Base-by-base conservation (phyloP, 768 basidiomycete genomes). In the Lentinula detonsa region DNA sequence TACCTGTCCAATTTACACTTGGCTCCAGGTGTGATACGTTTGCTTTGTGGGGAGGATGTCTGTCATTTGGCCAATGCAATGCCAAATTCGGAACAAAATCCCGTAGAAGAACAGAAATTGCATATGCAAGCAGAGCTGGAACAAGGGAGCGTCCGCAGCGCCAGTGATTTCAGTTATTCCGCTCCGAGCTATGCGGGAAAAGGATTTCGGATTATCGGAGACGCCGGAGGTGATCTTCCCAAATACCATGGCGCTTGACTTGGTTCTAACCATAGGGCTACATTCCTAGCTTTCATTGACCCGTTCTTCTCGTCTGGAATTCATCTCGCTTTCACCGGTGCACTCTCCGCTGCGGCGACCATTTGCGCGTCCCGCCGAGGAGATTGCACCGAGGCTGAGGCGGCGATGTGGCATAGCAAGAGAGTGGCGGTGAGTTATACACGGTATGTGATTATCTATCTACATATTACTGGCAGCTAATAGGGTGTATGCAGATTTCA, bases 251-350 rank as follows among this genome's bases (percentile, higher is more conserved):
- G 35, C 48, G 8, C 15, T 51, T 5, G n/a, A 39, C 13, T 51
- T 57, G 18, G 18, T 31, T 49, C 18, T n/a, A n/a, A 51, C 33
- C 5, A 43, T 43, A 2, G 2, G 15, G 2, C 8, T n/a, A 23
- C 7, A 13, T 57, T 37, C 61, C 49, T 43, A 81, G 84, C 85
- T 54, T 85, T 86, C 67, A 85, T 86, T 54, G 84, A 85, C 67
- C 85, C 85, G 0, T 85, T 85, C 72, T 86, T 86, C 68, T 85
- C 85, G 2, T 82, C 81, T 61, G 84, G 85, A 1, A 76, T 86
- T n/a, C 85, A 86, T 64, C 76, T 86, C 18, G 85, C 85, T 16
- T 73, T 85, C 69, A 85, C 83, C n/a, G 83, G 83, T 16, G 84
- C 79, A 0, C 74, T 86, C 23, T 82, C 84, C 16, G 84, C 85